Percentiles rank a stretch among this genome's conserved stretches.
Evolutionary conservation across 2,329 filamentous ascomycete species (phyloP).

Genomic region (Verticillium nubilum): DNA sequence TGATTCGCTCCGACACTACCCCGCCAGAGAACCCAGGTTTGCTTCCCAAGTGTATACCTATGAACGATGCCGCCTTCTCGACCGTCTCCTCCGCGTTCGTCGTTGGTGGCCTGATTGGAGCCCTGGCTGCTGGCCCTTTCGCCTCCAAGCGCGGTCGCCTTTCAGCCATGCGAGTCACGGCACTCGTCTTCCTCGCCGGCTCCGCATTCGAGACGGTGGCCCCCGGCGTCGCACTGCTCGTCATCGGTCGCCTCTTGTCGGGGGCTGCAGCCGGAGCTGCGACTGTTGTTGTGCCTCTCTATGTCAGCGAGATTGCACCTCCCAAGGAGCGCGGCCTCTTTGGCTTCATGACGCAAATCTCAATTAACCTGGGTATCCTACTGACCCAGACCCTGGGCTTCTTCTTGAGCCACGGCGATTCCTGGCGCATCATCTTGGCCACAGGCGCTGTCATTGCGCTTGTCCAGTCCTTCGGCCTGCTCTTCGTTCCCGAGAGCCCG

Average conservation of each 20-base stretch:
- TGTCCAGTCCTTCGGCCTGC: conserved; percentile 63
- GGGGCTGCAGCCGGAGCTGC: conserved; percentile 83
- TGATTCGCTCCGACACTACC: conserved; percentile 20
- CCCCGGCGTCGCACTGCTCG: conserved; percentile 59
- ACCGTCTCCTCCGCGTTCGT: conserved; percentile 89
- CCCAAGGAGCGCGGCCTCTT: conserved; percentile 72
- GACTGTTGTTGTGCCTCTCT: conserved; percentile 89
- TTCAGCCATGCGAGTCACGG: conserved; percentile 70
- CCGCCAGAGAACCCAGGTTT: conserved; percentile 18
- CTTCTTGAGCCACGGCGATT: conserved; percentile 72
- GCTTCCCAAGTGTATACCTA: conserved; percentile 77
- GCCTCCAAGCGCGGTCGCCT: conserved; percentile 72
- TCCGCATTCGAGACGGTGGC: conserved; percentile 72
- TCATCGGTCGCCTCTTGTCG: conserved; percentile 69
- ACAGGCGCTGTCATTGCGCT: conserved; percentile 64
- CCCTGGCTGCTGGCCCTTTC: conserved; percentile 73
- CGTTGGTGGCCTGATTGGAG: conserved; percentile 79
- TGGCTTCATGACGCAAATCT: conserved; percentile 80
- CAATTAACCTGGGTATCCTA: conserved; percentile 88
- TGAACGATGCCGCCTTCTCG: conserved; percentile 77
- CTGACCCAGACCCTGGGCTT: conserved; percentile 78
- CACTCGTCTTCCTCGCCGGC: conserved; percentile 69
- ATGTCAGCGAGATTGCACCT: conserved; percentile 88
- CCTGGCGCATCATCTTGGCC: conserved; percentile 81
- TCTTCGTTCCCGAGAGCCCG: conserved; percentile 80